Percentiles rank a stretch among this genome's conserved stretches.
Evolutionary conservation across 108 stramenopile genomes (phyloP).

Genomic region (Pseudonitzschia pungens): DNA sequence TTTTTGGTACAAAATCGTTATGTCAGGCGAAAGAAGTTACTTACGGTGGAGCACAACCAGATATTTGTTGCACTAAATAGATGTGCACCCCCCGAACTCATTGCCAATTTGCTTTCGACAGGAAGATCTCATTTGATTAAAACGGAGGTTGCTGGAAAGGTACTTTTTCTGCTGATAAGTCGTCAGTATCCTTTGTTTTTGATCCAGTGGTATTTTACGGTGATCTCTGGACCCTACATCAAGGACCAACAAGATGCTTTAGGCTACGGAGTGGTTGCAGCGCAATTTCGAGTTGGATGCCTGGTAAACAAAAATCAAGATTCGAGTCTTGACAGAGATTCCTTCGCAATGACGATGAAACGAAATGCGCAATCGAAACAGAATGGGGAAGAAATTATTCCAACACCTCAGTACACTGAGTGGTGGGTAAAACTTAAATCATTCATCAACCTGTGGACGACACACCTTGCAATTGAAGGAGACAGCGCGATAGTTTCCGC

Average conservation of each 20-base stretch:
- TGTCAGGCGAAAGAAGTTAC: slow-evolving; percentile 16
- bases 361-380: slow-evolving; percentile 8
- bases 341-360: slow-evolving; percentile 34
- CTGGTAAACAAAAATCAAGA: slow-evolving; percentile 5
- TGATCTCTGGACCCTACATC: slow-evolving; percentile 15
- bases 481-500: slow-evolving; percentile 2
- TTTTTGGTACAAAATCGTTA: slow-evolving; percentile 29
- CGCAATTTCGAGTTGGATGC: slow-evolving; percentile 38
- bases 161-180: slow-evolving; percentile 22
- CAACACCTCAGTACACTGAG: slow-evolving; percentile 20
- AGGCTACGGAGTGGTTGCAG: slow-evolving; percentile 34
- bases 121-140: slow-evolving; percentile 23
- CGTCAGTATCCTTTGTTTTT: slow-evolving; percentile 34
- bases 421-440: slow-evolving; percentile 43
- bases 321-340: slow-evolving; percentile 8
- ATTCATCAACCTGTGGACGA: slow-evolving; percentile 34
- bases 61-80: slow-evolving; percentile 8
- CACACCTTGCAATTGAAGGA: background rate
- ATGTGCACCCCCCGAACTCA: slow-evolving; percentile 20
- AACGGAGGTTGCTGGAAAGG: slow-evolving; percentile 18
- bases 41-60: slow-evolving; percentile 19
- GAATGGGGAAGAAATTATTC: slow-evolving; percentile 11
- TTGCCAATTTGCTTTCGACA: slow-evolving; percentile 9
- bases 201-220: slow-evolving; percentile 13
- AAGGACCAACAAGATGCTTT: slow-evolving; percentile 28